A percentile compares a stretch with the other conserved stretches of the same genome.
These are phyloP conservation scores for Talaromyces sp. DNA, from an alignment of 2,329 filamentous ascomycete species.

Conservation along the genomic window DNA sequence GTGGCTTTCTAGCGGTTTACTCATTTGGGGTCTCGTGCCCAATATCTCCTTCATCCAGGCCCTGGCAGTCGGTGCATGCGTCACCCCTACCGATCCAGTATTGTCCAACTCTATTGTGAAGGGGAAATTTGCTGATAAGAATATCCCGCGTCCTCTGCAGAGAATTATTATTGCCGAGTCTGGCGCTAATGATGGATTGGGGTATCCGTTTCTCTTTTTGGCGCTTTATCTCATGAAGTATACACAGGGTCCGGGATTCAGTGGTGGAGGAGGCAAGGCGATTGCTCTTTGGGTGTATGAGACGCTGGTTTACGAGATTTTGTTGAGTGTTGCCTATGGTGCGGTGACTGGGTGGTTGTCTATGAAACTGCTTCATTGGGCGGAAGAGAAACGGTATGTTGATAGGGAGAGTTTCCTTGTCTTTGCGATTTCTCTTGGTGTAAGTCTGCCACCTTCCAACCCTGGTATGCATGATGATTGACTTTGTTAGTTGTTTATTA, in stretches of 20 bases:
- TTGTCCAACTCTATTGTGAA: conserved; percentile 87
- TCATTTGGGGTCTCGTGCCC: conserved; percentile 73
- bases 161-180: conserved; percentile 77
- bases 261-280: conserved; percentile 59
- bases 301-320: conserved; percentile 76
- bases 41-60: conserved; percentile 69
- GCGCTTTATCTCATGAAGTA: conserved; percentile 80
- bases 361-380: conserved; percentile 77
- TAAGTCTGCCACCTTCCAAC: conserved; percentile 34
- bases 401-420: conserved; percentile 84
- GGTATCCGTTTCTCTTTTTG: conserved; percentile 83
- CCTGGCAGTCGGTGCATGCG: conserved; percentile 72
- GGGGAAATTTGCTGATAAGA: conserved; percentile 86
- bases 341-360: conserved; percentile 72
- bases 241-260: conserved; percentile 51
- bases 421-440: conserved; percentile 75
- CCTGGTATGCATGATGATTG: background rate
- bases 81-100: conserved; percentile 89
- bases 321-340: conserved; percentile 74
- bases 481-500: conserved; percentile 62
- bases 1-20: conserved; percentile 76
- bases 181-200: conserved; percentile 82
- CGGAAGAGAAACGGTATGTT: conserved; percentile 73
- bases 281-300: conserved; percentile 79
- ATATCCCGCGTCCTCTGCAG: conserved; percentile 76